A percentile compares a stretch with the other conserved stretches of the same genome.
Conservation (phyloP, 352 stramenopile species). For the Aphanomyces astaci region DNA sequence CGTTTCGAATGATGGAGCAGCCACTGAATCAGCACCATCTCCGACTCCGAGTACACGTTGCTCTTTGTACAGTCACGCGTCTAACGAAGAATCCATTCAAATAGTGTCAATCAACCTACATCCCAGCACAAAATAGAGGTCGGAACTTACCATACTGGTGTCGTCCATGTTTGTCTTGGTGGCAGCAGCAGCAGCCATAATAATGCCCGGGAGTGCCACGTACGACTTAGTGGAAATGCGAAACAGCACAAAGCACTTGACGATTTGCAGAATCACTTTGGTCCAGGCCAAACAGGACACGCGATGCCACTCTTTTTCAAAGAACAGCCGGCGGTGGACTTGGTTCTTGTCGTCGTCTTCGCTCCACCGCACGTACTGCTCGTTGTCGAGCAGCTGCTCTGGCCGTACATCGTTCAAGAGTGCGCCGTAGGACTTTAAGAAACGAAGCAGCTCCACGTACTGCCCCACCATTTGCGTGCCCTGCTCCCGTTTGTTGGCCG, state of each 20-base stretch:
- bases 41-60: conserved; percentile 88
- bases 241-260: conserved; percentile 90
- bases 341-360: conserved; percentile 35
- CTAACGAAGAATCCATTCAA: too few relatives aligned
- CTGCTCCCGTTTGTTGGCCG: conserved; percentile 47
- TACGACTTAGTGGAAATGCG: conserved; percentile 84
- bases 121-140: too few relatives aligned
- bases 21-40: conserved; percentile 90
- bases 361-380: conserved; percentile 74
- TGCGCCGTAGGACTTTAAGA: conserved; percentile 86
- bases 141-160: too few relatives aligned
- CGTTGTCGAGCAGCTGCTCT: conserved; percentile 65
- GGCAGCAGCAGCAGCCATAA: too few relatives aligned
- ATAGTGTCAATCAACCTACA: too few relatives aligned
- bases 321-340: conserved; percentile 33
- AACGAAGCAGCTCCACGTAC: conserved; percentile 83
- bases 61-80: conserved; percentile 36
- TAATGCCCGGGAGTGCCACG: conserved; percentile 34
- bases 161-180: background rate
- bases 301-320: conserved; percentile 49
- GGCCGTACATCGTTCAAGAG: conserved; percentile 85
- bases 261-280: conserved; percentile 81
- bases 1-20: conserved; percentile 50
- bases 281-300: conserved; percentile 69
- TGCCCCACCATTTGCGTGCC: conserved; percentile 49